Evolutionary conservation across 1,139 yeast genomes (phyloP).

Genomic region (Sugiyamaella japonica): DNA sequence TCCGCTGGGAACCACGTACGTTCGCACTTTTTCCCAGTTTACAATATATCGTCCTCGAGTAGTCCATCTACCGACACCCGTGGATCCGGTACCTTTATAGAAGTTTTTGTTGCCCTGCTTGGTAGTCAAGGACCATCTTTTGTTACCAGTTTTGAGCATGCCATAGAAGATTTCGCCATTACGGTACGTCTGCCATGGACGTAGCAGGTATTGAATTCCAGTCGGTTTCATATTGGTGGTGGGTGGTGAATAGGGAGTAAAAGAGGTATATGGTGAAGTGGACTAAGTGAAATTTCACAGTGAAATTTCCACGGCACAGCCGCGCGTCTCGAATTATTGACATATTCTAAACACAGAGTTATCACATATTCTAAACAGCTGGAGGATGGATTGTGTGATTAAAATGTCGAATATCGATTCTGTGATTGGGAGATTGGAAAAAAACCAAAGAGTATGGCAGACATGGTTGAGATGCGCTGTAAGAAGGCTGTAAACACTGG

Average conservation of each 20-base stretch:
- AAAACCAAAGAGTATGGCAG: no score
- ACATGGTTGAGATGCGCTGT: no score
- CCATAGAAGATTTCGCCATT: constrained; percentile 90
- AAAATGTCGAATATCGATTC: no score
- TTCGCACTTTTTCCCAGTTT: constrained; percentile 83
- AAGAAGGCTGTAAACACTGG: no score
- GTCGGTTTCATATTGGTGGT: constrained; percentile 40
- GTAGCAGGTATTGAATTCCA: constrained; percentile 49
- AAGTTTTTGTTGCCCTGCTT: constrained; percentile 92
- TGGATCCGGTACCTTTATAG: constrained; percentile 94
- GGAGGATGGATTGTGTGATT: no score
- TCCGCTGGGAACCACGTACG: constrained; percentile 76
- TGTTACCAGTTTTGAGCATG: constrained; percentile 70
- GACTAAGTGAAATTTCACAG: constrained; percentile 1
- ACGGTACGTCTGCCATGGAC: constrained; percentile 82
- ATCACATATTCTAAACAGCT: no score
- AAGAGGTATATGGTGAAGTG: background rate
- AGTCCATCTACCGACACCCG: constrained; percentile 86
- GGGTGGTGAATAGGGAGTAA: background rate
- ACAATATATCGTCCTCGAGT: constrained; percentile 71
- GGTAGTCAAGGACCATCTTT: constrained; percentile 81
- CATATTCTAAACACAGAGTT: no score
- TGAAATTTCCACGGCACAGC: background rate
- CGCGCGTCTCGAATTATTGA: background rate
- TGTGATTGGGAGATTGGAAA: no score